These are phyloP conservation scores for Pseudogymnoascus sp. DNA, from an alignment of 2,329 filamentous ascomycete species.

Conservation along the genomic window DNA sequence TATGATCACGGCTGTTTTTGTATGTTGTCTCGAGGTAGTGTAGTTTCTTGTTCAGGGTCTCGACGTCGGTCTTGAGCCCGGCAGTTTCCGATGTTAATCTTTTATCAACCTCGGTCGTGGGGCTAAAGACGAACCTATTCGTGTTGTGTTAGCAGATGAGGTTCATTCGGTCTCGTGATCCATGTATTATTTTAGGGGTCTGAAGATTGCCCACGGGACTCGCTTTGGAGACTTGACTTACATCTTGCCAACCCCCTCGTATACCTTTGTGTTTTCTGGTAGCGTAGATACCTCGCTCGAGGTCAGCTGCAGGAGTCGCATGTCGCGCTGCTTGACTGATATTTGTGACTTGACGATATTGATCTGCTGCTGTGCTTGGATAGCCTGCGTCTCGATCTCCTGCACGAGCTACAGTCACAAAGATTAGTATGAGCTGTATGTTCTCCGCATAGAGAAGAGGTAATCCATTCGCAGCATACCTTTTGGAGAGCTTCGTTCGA, in stretches of 20 bases:
- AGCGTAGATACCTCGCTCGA: slow-evolving; percentile 73
- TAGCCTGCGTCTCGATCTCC: slow-evolving; percentile 87
- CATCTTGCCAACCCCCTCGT: slow-evolving; percentile 98
- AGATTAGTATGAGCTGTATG: slow-evolving; percentile 12
- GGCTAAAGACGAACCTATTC: slow-evolving; percentile 76
- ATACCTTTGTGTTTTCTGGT: slow-evolving; percentile 69
- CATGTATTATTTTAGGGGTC: neutral
- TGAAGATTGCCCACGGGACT: neutral
- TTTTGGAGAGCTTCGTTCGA: slow-evolving; percentile 91
- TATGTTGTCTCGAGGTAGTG: slow-evolving; percentile 91
- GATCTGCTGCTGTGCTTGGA: slow-evolving; percentile 87
- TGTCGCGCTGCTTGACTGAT: slow-evolving; percentile 76
- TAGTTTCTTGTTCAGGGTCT: slow-evolving; percentile 78
- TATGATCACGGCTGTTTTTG: slow-evolving; percentile 86
- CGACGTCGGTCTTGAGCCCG: slow-evolving; percentile 69
- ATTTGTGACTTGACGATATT: slow-evolving; percentile 79
- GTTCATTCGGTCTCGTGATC: slow-evolving; percentile 1
- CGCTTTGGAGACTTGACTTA: slow-evolving; percentile 38
- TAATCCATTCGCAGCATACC: slow-evolving; percentile 40
- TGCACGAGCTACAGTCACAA: slow-evolving; percentile 61
- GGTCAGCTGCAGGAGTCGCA: slow-evolving; percentile 81
- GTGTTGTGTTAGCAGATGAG: neutral
- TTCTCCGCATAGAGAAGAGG: slow-evolving; percentile 9
- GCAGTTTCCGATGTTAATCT: slow-evolving; percentile 70
- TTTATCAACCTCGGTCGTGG: slow-evolving; percentile 64